Base-by-base conservation (phyloP, 148 eudicot genomes). In the Fagopyrum homotropicum region DNA sequence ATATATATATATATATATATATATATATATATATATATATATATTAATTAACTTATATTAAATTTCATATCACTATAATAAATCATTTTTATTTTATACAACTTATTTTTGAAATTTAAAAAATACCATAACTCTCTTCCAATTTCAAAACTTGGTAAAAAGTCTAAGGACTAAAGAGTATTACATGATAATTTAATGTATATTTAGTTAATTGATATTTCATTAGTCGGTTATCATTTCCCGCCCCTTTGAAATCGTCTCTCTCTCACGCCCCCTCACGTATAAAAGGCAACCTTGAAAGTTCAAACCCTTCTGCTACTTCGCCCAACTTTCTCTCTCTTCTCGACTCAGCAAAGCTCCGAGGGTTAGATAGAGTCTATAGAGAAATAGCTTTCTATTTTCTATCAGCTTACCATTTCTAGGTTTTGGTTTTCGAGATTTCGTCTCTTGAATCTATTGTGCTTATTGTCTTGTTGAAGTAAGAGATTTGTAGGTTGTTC, bases 221-320 rank as follows among this genome's bases (percentile, higher is more conserved):
- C 16, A 55, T 40, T 19, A 22, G 45, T 59, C 66, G 19, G 71
- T 35, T 35, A 35, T 40, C 6, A 43, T 35, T 66, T 66, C 71
- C 71, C 71, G 71, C 71, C 71, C 47, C 71, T 66, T 66, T 40
- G 71, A 66, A 66, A 66, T 16, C 45, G 12, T 66, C 71, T 66
- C 64, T 22, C 35, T 22, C 60, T 0, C 60, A n/a, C 7, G 19
- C 60, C 60, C 60, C 1, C 7, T 3, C 19, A 4, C 64, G 64
- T 54, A 54, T 54, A 54, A 14, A 54, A 54, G 4, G 9, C 59
- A 54, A 54, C 2, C 59, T 4, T 54, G 40, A 35, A 35, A 35
- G 1, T 35, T 54, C 19, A 54, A 54, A 54, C 11, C 4, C 59
- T 14, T 54, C 9, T 16, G 6, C n/a, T 55, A 5, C 60, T 55